Evolutionary conservation across 2,329 filamentous ascomycete genomes (phyloP), one percentile per base, ranked within the genome.

Genomic region (Trichoderma sp.): DNA sequence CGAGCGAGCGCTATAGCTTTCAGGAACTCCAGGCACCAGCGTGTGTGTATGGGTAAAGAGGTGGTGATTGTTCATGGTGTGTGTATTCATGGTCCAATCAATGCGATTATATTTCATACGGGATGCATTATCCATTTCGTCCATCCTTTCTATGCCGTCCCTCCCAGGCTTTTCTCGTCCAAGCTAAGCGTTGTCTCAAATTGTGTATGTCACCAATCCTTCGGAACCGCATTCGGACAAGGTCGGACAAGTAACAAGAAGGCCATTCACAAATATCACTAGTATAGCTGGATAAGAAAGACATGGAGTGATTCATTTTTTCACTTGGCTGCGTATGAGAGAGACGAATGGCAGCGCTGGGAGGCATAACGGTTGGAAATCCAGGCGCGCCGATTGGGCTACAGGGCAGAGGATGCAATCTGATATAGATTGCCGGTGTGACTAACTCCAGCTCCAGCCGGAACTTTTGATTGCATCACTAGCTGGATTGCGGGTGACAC

Each of bases 381-480:
- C 55, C 3, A 4, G 13, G n/a, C 5, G 6, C 55, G 66, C 36
- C 36, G 34, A 68, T 68, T 68, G 66, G 66, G 28, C 8, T 28
- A n/a, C n/a, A 3, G 3, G 30, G 13, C 36, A 68, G 30, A 47
- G 36, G 43, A 57, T 34, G 26, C 3, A 26, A 43, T 20, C 13
- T 59, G 53, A 28, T 50, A 23, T 68, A 68, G 6, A 61, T 34
- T 50, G 55, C 55, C 55, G 66, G 55, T 50, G 12, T 68, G 66
- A 68, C 66, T 53, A 68, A 68, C 66, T 34, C 3, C n/a, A 20
- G 57, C 28, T 32, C n/a, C 8, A 34, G 13, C 32, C 11, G 66
- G 66, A 34, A 68, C 66, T 61, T 68, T 68, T 68, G 66, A 50
- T 26, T 39, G 26, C 28, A 36, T 59, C 66, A 17, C 65, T 47